A percentile compares a stretch with the other conserved stretches of the same genome.
These are phyloP conservation scores for Patellifolia procumbens DNA, from an alignment of 179 eudicot genomes.

Conservation along the genomic window DNA sequence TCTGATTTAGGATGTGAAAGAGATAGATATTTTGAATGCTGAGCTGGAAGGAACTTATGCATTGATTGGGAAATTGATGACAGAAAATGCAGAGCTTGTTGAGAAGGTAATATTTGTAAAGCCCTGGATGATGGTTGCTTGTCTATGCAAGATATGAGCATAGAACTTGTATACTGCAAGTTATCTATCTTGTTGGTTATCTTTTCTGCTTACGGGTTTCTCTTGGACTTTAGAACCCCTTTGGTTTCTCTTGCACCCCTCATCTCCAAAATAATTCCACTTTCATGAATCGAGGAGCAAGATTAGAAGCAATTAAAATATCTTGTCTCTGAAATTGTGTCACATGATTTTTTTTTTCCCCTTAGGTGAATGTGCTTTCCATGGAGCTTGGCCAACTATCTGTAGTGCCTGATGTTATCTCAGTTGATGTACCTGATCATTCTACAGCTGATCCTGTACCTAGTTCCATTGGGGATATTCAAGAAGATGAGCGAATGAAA, in stretches of 20 bases:
- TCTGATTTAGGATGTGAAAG: constrained; percentile 40
- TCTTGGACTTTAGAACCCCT: not conserved
- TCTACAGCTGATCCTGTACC: constrained; percentile 31
- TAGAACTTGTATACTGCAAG: not conserved
- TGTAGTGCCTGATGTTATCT: constrained; percentile 26
- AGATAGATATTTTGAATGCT: constrained; percentile 43
- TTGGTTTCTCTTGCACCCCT: no score
- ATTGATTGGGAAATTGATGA: constrained; percentile 57
- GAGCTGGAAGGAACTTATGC: constrained; percentile 53
- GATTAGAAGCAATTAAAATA: not conserved
- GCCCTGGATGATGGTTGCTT: constrained; percentile 1
- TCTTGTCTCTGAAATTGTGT: constrained; percentile 1
- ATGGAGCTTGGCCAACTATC: constrained; percentile 53
- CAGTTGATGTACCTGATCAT: constrained; percentile 27
- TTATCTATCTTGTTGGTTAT: not conserved
- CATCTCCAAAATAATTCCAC: not conserved
- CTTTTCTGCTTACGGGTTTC: not conserved
- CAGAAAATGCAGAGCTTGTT: constrained; percentile 74
- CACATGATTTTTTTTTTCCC: constrained; percentile 20
- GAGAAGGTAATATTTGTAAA: constrained; percentile 57
- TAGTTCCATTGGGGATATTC: constrained; percentile 30
- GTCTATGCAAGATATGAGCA: not conserved
- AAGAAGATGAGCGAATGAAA: constrained; percentile 32
- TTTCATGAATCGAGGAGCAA: not conserved
- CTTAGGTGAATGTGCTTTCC: constrained; percentile 64